Percentiles rank a stretch among this genome's conserved stretches.
These are phyloP conservation scores for Starmerella powellii DNA, from an alignment of 805 yeast species.

Conservation along the genomic window DNA sequence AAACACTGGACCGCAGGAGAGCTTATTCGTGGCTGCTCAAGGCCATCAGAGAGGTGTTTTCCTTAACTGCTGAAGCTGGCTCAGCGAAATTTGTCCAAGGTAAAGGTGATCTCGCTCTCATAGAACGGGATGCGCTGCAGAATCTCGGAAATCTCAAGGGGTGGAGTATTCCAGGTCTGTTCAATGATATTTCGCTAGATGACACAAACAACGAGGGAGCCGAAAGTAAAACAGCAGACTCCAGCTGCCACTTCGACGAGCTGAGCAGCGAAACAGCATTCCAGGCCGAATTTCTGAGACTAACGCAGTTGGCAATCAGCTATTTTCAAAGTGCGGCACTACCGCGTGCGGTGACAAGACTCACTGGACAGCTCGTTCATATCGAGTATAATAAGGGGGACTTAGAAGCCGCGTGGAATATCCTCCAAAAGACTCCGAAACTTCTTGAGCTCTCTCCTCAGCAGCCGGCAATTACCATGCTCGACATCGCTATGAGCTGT, in stretches of 20 bases:
- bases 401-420: constrained; percentile 47
- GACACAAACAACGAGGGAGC: constrained; percentile 2
- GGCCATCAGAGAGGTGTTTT: constrained; percentile 35
- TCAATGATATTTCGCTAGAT: constrained; percentile 24
- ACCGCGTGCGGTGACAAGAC: constrained; percentile 54
- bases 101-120: constrained; percentile 34
- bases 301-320: constrained; percentile 46
- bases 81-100: constrained; percentile 26
- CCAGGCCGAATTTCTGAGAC: constrained; percentile 34
- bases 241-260: constrained; percentile 21
- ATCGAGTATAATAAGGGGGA: constrained; percentile 45
- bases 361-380: constrained; percentile 69
- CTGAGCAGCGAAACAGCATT: constrained; percentile 28
- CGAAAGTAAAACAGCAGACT: neutral
- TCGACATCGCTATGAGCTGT: constrained; percentile 59
- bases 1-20: constrained; percentile 18
- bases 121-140: constrained; percentile 32
- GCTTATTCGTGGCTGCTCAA: constrained; percentile 30
- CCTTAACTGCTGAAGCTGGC: constrained; percentile 23
- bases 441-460: neutral
- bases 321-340: constrained; percentile 43
- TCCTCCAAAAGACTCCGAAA: constrained; percentile 31
- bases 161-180: constrained; percentile 26
- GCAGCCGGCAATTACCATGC: constrained; percentile 35
- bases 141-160: constrained; percentile 23